Percentiles rank a stretch among this genome's conserved stretches.
These are phyloP conservation scores for Nicotiana rustica DNA, from an alignment of 305 asterid species.

Conservation along the genomic window DNA sequence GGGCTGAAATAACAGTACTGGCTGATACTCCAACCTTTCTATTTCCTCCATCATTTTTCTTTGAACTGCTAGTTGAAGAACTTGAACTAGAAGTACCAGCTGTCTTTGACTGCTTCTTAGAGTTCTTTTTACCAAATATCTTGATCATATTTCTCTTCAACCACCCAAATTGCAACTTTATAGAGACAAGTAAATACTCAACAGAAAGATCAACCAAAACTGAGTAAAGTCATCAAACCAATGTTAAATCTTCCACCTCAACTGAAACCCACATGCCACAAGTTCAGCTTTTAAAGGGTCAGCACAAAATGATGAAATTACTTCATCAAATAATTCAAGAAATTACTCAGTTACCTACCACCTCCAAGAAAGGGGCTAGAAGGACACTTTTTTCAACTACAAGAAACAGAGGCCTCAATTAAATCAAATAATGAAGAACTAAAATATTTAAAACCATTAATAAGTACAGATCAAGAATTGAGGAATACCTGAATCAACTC, in stretches of 20 bases:
- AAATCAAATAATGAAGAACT: background rate
- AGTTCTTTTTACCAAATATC: conserved; percentile 68
- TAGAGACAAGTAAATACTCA: conserved; percentile 8
- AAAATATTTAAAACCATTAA: conserved; percentile 2
- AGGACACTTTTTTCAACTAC: background rate
- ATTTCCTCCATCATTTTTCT: conserved; percentile 60
- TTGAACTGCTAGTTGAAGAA: conserved; percentile 57
- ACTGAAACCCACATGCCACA: background rate
- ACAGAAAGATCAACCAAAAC: background rate
- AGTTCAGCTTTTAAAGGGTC: conserved; percentile 5
- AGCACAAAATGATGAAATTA: background rate
- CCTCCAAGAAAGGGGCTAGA: background rate
- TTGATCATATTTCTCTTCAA: conserved; percentile 64
- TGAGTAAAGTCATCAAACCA: conserved; percentile 1
- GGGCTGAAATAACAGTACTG: conserved; percentile 65
- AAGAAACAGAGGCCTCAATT: background rate
- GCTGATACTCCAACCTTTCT: conserved; percentile 50
- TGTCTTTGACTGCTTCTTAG: conserved; percentile 71
- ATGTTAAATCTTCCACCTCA: background rate
- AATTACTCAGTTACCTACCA: background rate
- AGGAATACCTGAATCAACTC: conserved; percentile 9
- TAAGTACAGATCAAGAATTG: conserved; percentile 13
- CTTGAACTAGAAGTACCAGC: conserved; percentile 55
- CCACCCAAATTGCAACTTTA: background rate
- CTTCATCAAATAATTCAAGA: background rate